Evolutionary conservation across 345 rosid species (phyloP), one percentile per base, ranked within the genome.

Genomic region (Gossypium stocksii): DNA sequence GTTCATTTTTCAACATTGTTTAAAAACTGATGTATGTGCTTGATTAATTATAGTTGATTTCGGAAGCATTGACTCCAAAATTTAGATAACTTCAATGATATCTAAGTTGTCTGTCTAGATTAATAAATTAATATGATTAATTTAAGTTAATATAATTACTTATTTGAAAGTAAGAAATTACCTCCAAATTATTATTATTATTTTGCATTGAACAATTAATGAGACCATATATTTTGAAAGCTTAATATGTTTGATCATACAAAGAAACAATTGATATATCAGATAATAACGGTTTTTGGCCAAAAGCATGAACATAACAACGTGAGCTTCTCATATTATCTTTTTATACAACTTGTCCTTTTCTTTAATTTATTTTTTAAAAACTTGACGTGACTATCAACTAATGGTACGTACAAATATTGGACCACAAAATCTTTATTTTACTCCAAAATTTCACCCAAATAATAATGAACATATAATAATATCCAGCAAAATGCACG

Each of bases 11-110:
- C 0, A 34, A 34, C 6, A 34, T 34, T 34, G 1, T 34, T 34
- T 1, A 34, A 0, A 34, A 34, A 34, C 6, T 0, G 6, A 34
- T 34, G 38, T 34, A 34, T 4, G 6, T 4, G 38, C 1, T 34
- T 34, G 38, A 34, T 34, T 34, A 34, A 34, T 34, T 34, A 34
- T 4, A 0, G 6, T 4, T 6, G 6, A 4, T 34, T 34, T 34
- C 1, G 38, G 0, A 34, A 0, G 0, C 6, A 1, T 34, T 34
- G 1, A 0, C 38, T 34, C 6, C 0, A 34, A 4, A 34, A 34
- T 34, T 34, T 4, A 1, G 1, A 34, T 34, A 34, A 0, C 38
- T 34, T 34, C 1, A 34, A 34, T 34, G 6, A 4, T 0, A 34
- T 34, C 0, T 34, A 34, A 34, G 1, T 34, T 34, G 1, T 34